Percentiles rank a stretch among this genome's conserved stretches.
These are phyloP conservation scores for Tolypocladium amazonense DNA, from an alignment of 2,329 filamentous ascomycete genomes.

Conservation along the genomic window DNA sequence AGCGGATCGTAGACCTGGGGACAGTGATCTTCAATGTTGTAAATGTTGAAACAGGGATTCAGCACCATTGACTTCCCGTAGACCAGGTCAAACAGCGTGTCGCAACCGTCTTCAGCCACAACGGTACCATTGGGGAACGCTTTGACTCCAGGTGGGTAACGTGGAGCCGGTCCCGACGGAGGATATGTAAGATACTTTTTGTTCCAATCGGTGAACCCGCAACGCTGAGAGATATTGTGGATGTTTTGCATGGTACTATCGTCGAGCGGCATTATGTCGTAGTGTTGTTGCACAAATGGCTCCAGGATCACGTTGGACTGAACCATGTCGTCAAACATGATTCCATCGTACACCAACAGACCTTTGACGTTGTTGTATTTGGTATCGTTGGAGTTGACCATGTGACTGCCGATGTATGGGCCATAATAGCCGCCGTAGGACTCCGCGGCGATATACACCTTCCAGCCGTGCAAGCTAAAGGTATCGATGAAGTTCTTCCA, in stretches of 20 bases:
- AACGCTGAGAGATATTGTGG: constrained; percentile 39
- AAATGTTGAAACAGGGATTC: constrained; percentile 75
- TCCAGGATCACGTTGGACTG: constrained; percentile 38
- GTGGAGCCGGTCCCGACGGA: constrained; percentile 49
- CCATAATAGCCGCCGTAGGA: constrained; percentile 59
- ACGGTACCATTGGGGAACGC: constrained; percentile 17
- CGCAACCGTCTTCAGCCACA: constrained; percentile 36
- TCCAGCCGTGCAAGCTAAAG: constrained; percentile 56
- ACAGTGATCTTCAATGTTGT: constrained; percentile 63
- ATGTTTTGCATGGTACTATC: constrained; percentile 43
- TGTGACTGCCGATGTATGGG: constrained; percentile 62
- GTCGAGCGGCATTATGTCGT: constrained; percentile 52
- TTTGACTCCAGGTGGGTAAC: constrained; percentile 29
- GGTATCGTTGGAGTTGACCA: constrained; percentile 56
- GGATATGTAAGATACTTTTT: constrained; percentile 58
- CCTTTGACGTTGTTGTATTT: constrained; percentile 58
- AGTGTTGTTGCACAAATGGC: constrained; percentile 51
- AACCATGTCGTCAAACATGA: constrained; percentile 40
- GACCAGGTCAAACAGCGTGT: constrained; percentile 44
- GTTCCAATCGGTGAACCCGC: constrained; percentile 52
- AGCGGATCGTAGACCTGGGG: constrained; percentile 60
- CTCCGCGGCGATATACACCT: constrained; percentile 63
- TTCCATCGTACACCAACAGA: constrained; percentile 64
- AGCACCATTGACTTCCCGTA: constrained; percentile 38
- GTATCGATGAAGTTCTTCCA: constrained; percentile 68